Conservation (phyloP, 768 basidiomycete species). For the Termitomyces heimii region DNA sequence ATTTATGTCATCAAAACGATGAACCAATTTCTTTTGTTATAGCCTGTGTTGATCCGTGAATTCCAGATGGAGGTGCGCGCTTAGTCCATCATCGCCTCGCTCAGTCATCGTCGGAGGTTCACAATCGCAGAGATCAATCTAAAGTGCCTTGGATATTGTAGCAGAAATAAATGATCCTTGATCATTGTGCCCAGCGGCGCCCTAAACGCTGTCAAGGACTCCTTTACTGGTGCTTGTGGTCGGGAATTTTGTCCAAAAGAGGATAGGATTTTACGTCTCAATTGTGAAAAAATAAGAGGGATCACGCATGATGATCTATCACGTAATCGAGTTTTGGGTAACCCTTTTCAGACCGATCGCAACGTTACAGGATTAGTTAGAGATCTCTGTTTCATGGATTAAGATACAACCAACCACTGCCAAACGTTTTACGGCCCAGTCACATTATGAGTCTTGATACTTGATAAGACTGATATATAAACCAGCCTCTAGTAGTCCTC, state of each 20-base stretch:
- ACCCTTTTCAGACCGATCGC: background rate
- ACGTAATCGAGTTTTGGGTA: background rate
- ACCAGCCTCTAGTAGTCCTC: background rate
- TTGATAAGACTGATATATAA: background rate
- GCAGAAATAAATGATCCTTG: background rate
- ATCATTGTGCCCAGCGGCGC: background rate
- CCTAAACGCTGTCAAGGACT: background rate
- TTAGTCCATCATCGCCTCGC: background rate
- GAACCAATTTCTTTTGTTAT: background rate
- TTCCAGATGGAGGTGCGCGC: background rate
- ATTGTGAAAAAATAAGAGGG: background rate
- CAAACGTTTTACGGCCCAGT: no score
- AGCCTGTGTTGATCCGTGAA: background rate
- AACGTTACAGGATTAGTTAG: background rate
- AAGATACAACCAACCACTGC: constrained; percentile 4
- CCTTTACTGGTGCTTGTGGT: background rate
- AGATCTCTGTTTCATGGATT: background rate
- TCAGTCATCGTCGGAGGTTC: background rate
- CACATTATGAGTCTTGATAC: no score
- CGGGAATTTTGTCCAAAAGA: background rate
- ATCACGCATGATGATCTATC: background rate
- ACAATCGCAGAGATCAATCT: background rate
- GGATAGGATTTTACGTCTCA: background rate
- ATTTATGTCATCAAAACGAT: background rate
- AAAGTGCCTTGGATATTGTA: background rate